Evolutionary conservation across 2,329 filamentous ascomycete species (phyloP), one percentile per base, ranked within the genome.

Genomic region (Sphaerulina musiva): DNA sequence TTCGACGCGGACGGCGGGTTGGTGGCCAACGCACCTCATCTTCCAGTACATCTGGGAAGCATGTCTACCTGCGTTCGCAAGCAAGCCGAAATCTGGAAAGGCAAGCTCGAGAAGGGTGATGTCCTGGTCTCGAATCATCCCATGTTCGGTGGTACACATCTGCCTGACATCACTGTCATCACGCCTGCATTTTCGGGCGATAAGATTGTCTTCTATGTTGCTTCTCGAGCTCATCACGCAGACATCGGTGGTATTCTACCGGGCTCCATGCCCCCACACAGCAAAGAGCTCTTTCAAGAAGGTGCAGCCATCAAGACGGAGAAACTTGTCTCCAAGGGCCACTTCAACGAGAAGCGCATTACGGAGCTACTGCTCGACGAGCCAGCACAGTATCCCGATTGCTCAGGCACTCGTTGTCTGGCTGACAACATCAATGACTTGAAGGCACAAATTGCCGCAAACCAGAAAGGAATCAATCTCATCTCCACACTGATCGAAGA

Each of bases 51-150:
- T 66, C 74, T 93, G 9, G 87, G 87, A 29, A 89, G 84, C 46
- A 90, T 92, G 87, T 87, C 85, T n/a, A 91, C 87, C 8, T 90
- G 87, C 47, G 86, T 92, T 1, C 78, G 81, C 55, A 86, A 86
- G 46, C 87, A 92, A 71, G 85, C 87, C 4, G 80, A 86, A 62
- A 88, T 91, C 53, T 93, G 87, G 87, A 79, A 83, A 62, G 86
- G 85, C 5, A 88, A 85, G 60, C 73, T 93, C 49, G 86, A 87
- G 64, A 83, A 80, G 53, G 88, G 88, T 32, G 88, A 93, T 68
- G 88, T 93, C 0, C 79, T 93, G 41, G 86, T 92, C 5, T 87
- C 86, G 0, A 93, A 93, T 63, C 88, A 93, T 65, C 88, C 88
- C 1, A 88, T 89, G 68, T 91, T 84, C 64, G 88, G 88, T 34